Evolutionary conservation across 805 yeast species (phyloP), one percentile per base, ranked within the genome.

Genomic region (Ogataea nitratoaversa): DNA sequence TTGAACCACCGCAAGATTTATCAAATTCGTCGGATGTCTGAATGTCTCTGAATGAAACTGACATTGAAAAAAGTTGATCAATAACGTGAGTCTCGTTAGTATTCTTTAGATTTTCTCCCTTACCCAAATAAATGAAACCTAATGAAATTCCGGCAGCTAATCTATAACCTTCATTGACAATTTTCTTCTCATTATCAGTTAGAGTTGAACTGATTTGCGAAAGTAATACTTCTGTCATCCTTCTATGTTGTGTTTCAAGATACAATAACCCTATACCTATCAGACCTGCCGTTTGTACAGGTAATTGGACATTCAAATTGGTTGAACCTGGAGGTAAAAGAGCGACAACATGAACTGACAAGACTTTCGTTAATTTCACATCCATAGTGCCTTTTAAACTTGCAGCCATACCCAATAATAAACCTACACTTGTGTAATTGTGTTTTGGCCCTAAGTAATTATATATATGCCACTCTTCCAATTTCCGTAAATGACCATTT

Each of bases 381-480:
- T 93, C 90, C 87, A 84, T 84, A 0, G 90, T 69, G 2, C 97
- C 90, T 49, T 70, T 70, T 43, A 80, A 67, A 61, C 96, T 86
- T 0, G 96, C 96, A 16, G 96, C 79, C 87, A 91, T 83, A 1
- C 99, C 99, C 14, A 93, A 63, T 27, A 93, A 65, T 33, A 93
- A 67, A 0, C 97, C 98, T 27, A 89, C 81, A 59, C 95, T 86
- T 0, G 95, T 86, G 30, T 74, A 74, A 3, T 83, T 76, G 53
- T 86, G 88, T 49, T 93, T 90, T 0, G 96, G 95, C 0, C 96
- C 95, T 38, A 93, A 65, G 50, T 88, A 89, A 55, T 91, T 90
- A 59, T 88, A 93, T 23, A 91, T 84, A 57, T 90, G 96, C 97
- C 98, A 93, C 59, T 93, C 96, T 54, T 91, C 98, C 19, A 93